Evolutionary conservation across 2,329 filamentous ascomycete species (phyloP), one percentile per base, ranked within the genome.

Genomic region (Penicillium sp.): DNA sequence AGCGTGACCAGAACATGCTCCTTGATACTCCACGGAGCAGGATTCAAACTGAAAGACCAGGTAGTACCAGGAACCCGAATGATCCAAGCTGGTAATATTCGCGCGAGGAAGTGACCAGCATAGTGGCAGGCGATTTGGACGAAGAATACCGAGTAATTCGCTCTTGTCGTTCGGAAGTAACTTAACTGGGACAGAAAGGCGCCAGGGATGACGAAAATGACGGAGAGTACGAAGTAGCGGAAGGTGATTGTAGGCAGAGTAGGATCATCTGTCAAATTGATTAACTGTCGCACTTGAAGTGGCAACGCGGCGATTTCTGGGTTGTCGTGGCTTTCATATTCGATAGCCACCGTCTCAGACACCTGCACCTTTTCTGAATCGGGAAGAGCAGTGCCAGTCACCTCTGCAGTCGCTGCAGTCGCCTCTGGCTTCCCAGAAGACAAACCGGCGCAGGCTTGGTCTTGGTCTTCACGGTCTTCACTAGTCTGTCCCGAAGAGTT

Each of bases 121-220:
- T 83, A 83, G 59, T 82, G 81, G 40, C 76, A 80, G 0, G 80
- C 80, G 43, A 84, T 81, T 58, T 83, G 80, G 26, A 85, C 82
- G 54, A 86, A 85, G 64, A 85, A 84, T 41, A 85, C 77, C 0
- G 82, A 83, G 61, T 84, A 86, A 0, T 79, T 78, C 1, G 81
- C 80, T 36, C 76, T 77, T 0, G 83, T 85, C 1, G 83, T 85
- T 37, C 83, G 76, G 60, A 78, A 85, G 42, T 77, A 74, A 54
- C 77, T 78, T 75, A 84, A 79, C 60, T 81, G 78, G 4, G 79
- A 81, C 2, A 85, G 63, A 56, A 85, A 81, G 2, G 82, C 82
- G 2, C 82, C 83, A 0, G 82, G 81, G 1, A 78, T 73, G 37
- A 84, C 77, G 59, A 84, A 84, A 15, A 85, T 53, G 48, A 81